Base-by-base conservation (phyloP, 352 stramenopile genomes). In the Globisporangium abappressorium region DNA sequence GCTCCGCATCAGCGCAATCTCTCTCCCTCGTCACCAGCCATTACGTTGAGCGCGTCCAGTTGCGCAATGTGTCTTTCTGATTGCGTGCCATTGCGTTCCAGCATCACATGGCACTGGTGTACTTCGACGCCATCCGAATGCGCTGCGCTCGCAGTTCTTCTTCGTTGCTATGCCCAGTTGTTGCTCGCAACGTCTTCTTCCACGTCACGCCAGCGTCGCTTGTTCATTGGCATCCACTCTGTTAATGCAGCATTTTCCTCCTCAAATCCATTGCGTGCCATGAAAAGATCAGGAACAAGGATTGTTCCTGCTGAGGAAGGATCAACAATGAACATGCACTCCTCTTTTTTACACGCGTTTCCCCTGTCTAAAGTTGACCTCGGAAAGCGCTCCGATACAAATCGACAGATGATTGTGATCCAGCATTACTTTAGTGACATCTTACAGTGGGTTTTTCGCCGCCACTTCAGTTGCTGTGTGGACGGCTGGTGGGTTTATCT, bases 281-380 rank as follows among this genome's bases (percentile, higher is more conserved):
- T 34, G 51, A 57, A 28, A 57, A 57, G 51, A 57, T 57, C 51
- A 57, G 26, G 51, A 57, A 47, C 14, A 18, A 57, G 28, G 51
- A 57, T 57, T n/a, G n/a, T n/a, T n/a, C n/a, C n/a, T n/a, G n/a
- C n/a, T n/a, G n/a, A n/a, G n/a, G n/a, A n/a, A n/a, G n/a, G n/a
- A n/a, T n/a, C 51, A 57, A 24, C 24, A 57, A 33, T 57, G 51
- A 28, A 57, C 7, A 28, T n/a, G 22, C 24, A 26, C 24, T 33
- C 11, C 18, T n/a, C 51, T 15, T 57, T 28, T 57, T 28, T 57
- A 6, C 51, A 34, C 51, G 15, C 24, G 6, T 12, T 57, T 34
- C 22, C 9, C 24, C 51, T 24, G 51, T 34, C 11, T 57, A 57
- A 57, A 57, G 51, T 57, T 34, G 3, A 24, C 9, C 1, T 57